Evolutionary conservation across 352 stramenopile species (phyloP).

Genomic region (Phytopythium kandeliae): DNA sequence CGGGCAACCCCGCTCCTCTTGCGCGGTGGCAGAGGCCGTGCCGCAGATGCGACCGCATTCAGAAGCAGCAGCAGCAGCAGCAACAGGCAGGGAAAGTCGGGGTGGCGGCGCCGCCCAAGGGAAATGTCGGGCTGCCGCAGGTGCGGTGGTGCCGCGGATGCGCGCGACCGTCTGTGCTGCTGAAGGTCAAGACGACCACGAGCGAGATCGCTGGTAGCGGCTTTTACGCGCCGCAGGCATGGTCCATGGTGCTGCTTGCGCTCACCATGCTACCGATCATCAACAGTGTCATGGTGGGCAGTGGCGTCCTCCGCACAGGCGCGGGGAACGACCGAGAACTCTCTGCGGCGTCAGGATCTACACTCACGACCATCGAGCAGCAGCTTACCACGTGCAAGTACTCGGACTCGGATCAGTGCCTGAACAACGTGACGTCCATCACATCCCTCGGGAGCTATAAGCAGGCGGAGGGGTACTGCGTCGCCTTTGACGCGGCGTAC

Average conservation of each 20-base stretch:
- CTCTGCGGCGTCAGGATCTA: constrained; percentile 9
- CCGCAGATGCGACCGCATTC: constrained; percentile 7
- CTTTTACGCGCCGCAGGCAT: constrained; percentile 32
- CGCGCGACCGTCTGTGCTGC: constrained; percentile 15
- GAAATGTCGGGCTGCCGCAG: constrained; percentile 11
- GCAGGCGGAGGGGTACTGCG: constrained; percentile 38
- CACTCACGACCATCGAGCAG: constrained; percentile 20
- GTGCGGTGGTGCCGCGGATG: constrained; percentile 21
- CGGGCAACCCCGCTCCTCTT: not conserved
- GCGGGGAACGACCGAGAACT: constrained; percentile 1
- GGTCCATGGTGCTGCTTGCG: constrained; percentile 33
- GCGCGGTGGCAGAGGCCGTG: not conserved
- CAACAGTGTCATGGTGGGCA: constrained; percentile 30
- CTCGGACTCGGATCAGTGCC: constrained; percentile 49
- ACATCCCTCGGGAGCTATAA: constrained; percentile 48
- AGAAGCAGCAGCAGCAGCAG: not conserved
- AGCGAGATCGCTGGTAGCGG: constrained; percentile 34
- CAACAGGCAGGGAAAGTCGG: constrained; percentile 1
- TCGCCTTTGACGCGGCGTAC: constrained; percentile 61
- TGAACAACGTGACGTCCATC: constrained; percentile 44
- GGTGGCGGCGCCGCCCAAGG: constrained; percentile 1
- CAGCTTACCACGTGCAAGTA: constrained; percentile 64
- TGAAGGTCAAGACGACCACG: constrained; percentile 31
- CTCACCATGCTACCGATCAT: constrained; percentile 38
- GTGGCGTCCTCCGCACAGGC: constrained; percentile 6